Evolutionary conservation across 176 grass and related monocot species (phyloP), one percentile per base, ranked within the genome.

Genomic region (Tillandsia leiboldiana): DNA sequence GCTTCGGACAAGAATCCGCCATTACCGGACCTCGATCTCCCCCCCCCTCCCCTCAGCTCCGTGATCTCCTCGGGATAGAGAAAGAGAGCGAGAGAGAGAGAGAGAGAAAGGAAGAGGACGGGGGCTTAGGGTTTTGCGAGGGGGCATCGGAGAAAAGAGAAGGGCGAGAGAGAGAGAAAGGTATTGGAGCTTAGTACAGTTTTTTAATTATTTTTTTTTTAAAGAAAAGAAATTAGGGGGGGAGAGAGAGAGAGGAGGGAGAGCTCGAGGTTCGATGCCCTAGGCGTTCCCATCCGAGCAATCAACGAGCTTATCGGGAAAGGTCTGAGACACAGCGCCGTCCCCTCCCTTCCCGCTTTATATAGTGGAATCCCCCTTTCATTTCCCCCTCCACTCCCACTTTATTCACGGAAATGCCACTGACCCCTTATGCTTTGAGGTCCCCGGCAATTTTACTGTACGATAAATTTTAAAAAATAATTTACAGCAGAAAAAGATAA

Each of bases 241-340:
- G 14, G n/a, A 14, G 64, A 77, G 74, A 47, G 26, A 49, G 18
- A 22, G 42, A 61, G 70, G 65, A 24, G 9, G 64, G 54, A 11
- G 20, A 72, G 74, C 61, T 51, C 74, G 79, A 10, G 8, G 49
- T 18, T 64, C 48, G 54, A 75, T 70, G 65, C 77, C 77, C 70
- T 81, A 81, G 78, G 51, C 64, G 63, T 69, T 81, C 70, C 71
- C 78, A 81, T 74, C 63, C 33, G 71, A 81, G 78, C 71, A 74
- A 81, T 74, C 71, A 56, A 64, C 51, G 64, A 81, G 78, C 77
- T 79, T 72, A 79, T 72, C 77, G 68, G 61, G 59, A 72, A 79
- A 72, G 68, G 69, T 72, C 59, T 66, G 69, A 81, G 69, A 81
- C 49, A 71, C 73, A 9, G 26, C 79, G 72, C 72, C 79, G 79